These are phyloP conservation scores for Ceratobasidium theobromae DNA, from an alignment of 1,284 basidiomycete genomes.

Conservation along the genomic window DNA sequence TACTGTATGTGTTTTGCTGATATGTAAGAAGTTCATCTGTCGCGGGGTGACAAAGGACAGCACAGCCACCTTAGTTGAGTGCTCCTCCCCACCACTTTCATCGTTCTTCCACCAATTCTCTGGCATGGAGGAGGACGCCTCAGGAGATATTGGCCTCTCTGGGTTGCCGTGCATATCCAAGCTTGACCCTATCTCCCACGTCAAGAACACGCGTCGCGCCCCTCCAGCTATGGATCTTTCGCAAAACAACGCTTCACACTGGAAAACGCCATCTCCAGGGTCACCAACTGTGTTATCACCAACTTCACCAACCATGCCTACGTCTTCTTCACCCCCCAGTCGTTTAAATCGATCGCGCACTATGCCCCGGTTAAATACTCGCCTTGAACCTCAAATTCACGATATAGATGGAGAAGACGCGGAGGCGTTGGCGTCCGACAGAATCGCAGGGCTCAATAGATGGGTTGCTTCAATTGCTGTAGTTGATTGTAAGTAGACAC, in stretches of 20 bases:
- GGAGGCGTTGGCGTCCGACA: conserved; percentile 49
- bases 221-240: conserved; percentile 9
- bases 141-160: conserved; percentile 27
- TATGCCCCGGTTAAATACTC: conserved; percentile 15
- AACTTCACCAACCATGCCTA: conserved; percentile 8
- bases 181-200: not conserved
- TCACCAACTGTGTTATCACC: conserved; percentile 24
- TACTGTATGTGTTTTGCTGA: not conserved
- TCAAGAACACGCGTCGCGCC: not conserved
- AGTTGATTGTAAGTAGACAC: conserved; percentile 53
- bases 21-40: not conserved
- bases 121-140: conserved; percentile 16
- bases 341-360: conserved; percentile 12
- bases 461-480: conserved; percentile 82
- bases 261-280: conserved; percentile 26
- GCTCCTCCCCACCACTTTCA: not conserved
- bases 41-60: not conserved
- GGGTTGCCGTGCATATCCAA: not conserved
- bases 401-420: conserved; percentile 6
- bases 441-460: conserved; percentile 56
- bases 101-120: not conserved
- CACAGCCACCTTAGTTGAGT: not conserved
- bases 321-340: not conserved
- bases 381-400: conserved; percentile 2
- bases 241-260: not conserved